These are phyloP conservation scores for Pezicula neosporulosa DNA, from an alignment of 2,329 filamentous ascomycete species.

Conservation along the genomic window DNA sequence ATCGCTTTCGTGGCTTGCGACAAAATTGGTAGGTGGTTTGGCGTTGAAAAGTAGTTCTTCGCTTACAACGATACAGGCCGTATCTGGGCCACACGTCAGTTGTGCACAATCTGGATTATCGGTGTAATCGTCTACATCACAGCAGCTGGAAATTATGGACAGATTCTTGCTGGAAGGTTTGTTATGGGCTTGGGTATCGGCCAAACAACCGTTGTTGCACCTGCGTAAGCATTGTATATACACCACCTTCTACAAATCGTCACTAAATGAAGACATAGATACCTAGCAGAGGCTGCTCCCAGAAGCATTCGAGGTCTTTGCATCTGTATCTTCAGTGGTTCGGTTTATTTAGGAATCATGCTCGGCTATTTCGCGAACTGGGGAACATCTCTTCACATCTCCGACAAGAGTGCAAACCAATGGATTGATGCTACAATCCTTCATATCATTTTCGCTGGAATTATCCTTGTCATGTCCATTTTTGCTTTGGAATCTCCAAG, in stretches of 20 bases:
- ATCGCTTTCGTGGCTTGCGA: conserved; percentile 20
- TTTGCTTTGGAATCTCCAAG: conserved; percentile 37
- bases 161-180: conserved; percentile 66
- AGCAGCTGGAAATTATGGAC: conserved; percentile 43
- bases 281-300: conserved; percentile 28
- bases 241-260: not conserved
- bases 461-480: conserved; percentile 31
- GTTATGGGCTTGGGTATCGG: conserved; percentile 70
- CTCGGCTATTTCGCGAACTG: conserved; percentile 22
- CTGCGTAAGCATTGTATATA: conserved; percentile 34
- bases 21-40: conserved; percentile 14
- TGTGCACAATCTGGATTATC: conserved; percentile 19
- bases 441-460: conserved; percentile 53
- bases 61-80: conserved; percentile 25
- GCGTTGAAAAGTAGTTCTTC: not conserved
- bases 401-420: conserved; percentile 33
- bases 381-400: conserved; percentile 31
- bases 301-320: conserved; percentile 20
- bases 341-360: conserved; percentile 21
- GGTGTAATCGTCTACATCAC: conserved; percentile 30
- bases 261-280: conserved; percentile 41
- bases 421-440: conserved; percentile 69
- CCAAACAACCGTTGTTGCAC: conserved; percentile 50
- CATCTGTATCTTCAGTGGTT: conserved; percentile 20
- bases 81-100: conserved; percentile 21